Base-by-base conservation (phyloP, 441 rosid species). In the Arabidopsis hybrid region DNA sequence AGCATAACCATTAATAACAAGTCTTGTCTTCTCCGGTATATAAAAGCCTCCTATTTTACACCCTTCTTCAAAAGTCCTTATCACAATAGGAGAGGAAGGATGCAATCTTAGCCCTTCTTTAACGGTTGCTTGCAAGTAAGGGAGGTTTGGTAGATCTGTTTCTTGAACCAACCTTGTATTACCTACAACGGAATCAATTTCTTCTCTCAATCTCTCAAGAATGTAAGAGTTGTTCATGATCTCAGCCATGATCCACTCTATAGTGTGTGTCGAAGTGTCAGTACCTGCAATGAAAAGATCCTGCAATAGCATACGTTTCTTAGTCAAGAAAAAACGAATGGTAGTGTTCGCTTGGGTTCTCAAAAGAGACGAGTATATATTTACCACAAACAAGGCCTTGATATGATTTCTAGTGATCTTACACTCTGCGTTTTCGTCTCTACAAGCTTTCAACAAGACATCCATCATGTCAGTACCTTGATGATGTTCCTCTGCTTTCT, bases 51-150 rank as follows among this genome's bases (percentile, higher is more conserved):
- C 4, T 0, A 52, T 26, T 8, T 0, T 52, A 26, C 58, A 52
- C 14, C 58, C 10, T 52, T 52, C 58, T 29, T 52, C 14, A 4
- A 52, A 26, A 0, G 58, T 52, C 14, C 58, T 52, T 26, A 52
- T 4, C 14, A 52, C 1, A 5, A 26, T 26, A 26, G 29, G 29
- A 52, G 6, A 52, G 34, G 58, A 8, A 0, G 36, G 36, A 9
- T 53, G 59, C 38, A 53, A 12, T 53, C 59, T 53, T 53, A 53
- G 9, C 9, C 59, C 59, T 53, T 53, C 38, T 53, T 53, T 29
- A 5, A 53, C 16, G 9, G 38, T 53, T 0, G 63, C 63, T 36
- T 58, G 63, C 8, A 58, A 36, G 13, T 58, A 58, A 58, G 63
- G 29, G 13, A 58, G 63, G 45, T 35, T 8, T 1, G 7, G 63